These are phyloP conservation scores for Trichomonas vaginalis DNA, from an alignment of 208 protist genomes.

Conservation along the genomic window DNA sequence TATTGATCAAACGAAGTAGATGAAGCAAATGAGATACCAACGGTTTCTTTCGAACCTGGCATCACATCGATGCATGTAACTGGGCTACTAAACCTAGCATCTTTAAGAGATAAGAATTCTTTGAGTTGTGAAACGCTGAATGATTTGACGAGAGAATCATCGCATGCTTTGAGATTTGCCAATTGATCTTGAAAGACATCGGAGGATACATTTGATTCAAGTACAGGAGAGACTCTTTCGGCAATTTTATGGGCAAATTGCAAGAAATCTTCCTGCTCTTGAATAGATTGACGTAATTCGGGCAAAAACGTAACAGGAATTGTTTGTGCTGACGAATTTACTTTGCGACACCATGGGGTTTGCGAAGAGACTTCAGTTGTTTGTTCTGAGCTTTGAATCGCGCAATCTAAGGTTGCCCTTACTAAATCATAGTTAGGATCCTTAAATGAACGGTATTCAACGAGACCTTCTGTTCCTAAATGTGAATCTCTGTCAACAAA, in stretches of 20 bases:
- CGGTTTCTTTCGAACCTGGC: not conserved
- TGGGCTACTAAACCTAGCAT: not conserved
- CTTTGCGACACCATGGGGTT: not conserved
- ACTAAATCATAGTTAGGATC: not conserved
- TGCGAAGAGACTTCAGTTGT: not conserved
- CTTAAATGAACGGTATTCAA: not conserved
- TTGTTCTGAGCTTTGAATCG: not conserved
- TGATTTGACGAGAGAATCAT: not conserved
- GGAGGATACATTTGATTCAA: not conserved
- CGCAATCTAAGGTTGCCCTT: not conserved
- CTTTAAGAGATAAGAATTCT: not conserved
- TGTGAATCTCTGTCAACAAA: slow-evolving; percentile 3
- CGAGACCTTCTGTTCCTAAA: slow-evolving; percentile 1
- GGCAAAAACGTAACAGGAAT: not conserved
- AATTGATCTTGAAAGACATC: not conserved
- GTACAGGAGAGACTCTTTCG: not conserved
- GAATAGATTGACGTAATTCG: not conserved
- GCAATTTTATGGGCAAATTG: not conserved
- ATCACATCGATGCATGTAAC: not conserved
- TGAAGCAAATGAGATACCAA: not conserved
- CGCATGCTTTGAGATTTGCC: not conserved
- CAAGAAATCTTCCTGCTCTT: not conserved
- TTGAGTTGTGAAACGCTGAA: not conserved
- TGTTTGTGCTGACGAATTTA: not conserved
- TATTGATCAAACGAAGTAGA: not conserved